Evolutionary conservation across 306 rosid genomes (phyloP), one percentile per base, ranked within the genome.

Genomic region (Abrus precatorius): DNA sequence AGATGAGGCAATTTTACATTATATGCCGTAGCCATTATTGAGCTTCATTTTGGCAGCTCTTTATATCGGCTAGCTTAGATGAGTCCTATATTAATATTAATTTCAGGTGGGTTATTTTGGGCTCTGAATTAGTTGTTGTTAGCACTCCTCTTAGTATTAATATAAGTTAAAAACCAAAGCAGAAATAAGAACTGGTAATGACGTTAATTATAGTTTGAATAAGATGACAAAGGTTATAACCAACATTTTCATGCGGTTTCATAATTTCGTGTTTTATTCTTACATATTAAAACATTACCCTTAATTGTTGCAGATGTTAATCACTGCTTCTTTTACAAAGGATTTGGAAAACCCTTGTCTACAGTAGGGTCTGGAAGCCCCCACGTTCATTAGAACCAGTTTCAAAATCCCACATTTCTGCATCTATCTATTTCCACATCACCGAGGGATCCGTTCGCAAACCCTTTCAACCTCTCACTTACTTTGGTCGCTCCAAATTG

Each of bases 401-500:
- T 30, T 74, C 84, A 36, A 66, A 84, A 79, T 86, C 87, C 90
- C 89, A 86, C 71, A 74, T 69, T 8, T 32, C 84, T n/a, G 83
- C 78, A 57, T 53, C 75, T 29, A 57, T 53, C 75, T 29, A 28
- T 32, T 65, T 88, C 88, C 79, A 48, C 80, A 20, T 87, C 90
- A 34, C 92, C 72, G 20, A 29, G 3, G 1, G 91, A 92, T 75
- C 90, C 92, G 47, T 86, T 81, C 47, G 92, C 88, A 60, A 89
- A 74, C 38, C 56, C 82, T 52, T 83, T 84, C 76, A 92, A 77
- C 55, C 83, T 87, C 72, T 92, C 93, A 1, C 79, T 87, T 43
- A 89, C 82, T 78, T 77, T 89, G 36, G 88, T 69, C 0, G 56
- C 89, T 57, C 87, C 97, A 34, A 90, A 89, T 50, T 84, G 79